Evolutionary conservation across 768 basidiomycete species (phyloP).

Genomic region (Cantharellus anzutake): DNA sequence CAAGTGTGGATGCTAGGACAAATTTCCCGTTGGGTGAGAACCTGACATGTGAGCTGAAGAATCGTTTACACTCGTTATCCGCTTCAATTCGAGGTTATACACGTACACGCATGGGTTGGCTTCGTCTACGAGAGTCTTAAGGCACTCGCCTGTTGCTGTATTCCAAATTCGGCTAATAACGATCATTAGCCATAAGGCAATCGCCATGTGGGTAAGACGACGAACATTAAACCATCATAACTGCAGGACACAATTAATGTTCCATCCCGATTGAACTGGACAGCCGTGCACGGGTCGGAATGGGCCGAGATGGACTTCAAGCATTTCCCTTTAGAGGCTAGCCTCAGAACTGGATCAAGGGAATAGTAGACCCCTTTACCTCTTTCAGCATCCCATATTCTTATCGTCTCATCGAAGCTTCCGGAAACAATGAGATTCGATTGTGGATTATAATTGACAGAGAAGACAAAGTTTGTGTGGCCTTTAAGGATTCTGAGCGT

Average conservation of each 20-base stretch:
- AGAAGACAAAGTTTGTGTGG: constrained; percentile 90
- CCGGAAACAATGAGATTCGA: constrained; percentile 86
- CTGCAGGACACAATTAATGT: constrained; percentile 87
- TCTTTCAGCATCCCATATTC: constrained; percentile 90
- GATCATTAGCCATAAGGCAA: neutral
- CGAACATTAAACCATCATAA: constrained; percentile 83
- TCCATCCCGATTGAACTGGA: constrained; percentile 87
- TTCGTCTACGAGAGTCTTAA: constrained; percentile 93
- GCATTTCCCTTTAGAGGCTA: constrained; percentile 38
- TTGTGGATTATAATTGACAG: constrained; percentile 78
- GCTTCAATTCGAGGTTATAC: neutral
- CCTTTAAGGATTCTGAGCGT: constrained; percentile 50
- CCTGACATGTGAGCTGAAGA: constrained; percentile 54
- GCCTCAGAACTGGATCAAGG: neutral
- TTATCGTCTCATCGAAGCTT: constrained; percentile 87
- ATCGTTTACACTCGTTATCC: neutral
- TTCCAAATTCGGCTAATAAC: constrained; percentile 84
- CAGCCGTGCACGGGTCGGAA: constrained; percentile 90
- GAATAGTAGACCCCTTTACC: constrained; percentile 26
- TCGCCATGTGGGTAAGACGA: neutral
- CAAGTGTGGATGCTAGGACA: constrained; percentile 80
- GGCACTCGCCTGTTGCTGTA: constrained; percentile 87
- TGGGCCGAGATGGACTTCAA: constrained; percentile 84
- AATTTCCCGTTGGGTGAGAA: constrained; percentile 89
- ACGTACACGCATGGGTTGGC: constrained; percentile 80